Conservation (phyloP, 2,329 filamentous ascomycete species). For the Fusarium begoniae region DNA sequence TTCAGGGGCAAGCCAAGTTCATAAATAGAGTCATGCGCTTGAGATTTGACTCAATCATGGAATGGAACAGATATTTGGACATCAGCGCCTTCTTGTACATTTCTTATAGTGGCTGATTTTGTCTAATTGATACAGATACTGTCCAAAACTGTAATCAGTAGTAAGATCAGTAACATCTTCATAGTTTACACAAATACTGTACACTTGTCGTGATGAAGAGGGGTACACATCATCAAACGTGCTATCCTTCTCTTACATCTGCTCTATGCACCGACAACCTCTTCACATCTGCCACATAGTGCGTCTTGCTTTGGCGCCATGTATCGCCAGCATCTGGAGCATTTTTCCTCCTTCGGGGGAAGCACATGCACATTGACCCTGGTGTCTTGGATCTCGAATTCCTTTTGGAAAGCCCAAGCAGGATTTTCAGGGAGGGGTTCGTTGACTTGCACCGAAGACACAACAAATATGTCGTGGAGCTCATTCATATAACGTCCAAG, state of each 20-base stretch:
- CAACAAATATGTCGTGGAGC: constrained; percentile 73
- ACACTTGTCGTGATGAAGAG: constrained; percentile 26
- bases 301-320: constrained; percentile 71
- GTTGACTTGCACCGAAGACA: constrained; percentile 68
- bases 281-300: constrained; percentile 78
- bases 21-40: constrained; percentile 26
- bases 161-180: neutral
- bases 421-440: constrained; percentile 40
- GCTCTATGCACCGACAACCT: constrained; percentile 58
- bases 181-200: constrained; percentile 31
- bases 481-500: constrained; percentile 58
- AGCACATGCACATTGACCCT: constrained; percentile 55
- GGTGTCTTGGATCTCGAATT: constrained; percentile 53
- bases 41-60: constrained; percentile 18
- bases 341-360: constrained; percentile 72
- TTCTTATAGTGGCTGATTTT: constrained; percentile 2
- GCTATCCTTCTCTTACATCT: neutral
- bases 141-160: neutral
- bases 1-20: constrained; percentile 24
- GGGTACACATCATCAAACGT: constrained; percentile 17
- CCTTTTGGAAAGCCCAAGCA: constrained; percentile 54
- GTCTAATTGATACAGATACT: constrained; percentile 16
- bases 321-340: constrained; percentile 89
- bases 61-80: neutral
- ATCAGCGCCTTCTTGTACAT: neutral